phyloP scores from a whole-genome alignment of 2,329 filamentous ascomycete genomes.

The Colletotrichum chrysophilum region DNA sequence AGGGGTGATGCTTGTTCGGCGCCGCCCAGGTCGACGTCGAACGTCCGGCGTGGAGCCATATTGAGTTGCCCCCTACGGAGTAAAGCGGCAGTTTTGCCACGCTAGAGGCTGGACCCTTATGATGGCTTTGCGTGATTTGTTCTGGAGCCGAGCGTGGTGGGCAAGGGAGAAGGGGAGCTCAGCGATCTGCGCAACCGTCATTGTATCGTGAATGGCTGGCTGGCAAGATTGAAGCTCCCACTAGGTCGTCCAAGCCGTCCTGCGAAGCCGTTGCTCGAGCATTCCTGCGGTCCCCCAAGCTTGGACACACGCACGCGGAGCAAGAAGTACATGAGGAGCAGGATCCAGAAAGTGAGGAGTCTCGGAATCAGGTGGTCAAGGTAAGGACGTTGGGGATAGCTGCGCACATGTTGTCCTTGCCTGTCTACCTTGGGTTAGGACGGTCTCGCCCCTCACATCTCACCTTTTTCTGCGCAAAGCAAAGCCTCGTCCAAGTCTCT shows the following conservation, averaged over 20 bases:
- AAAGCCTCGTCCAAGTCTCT: not conserved
- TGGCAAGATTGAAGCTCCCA: not conserved
- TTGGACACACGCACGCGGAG: not conserved
- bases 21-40: not conserved
- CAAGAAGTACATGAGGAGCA: not conserved
- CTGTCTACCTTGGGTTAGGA: not conserved
- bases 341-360: not conserved
- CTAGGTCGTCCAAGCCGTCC: not conserved
- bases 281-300: not conserved
- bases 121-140: not conserved
- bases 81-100: not conserved
- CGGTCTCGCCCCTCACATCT: not conserved
- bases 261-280: not conserved
- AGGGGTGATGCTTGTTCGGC: constrained; percentile 19
- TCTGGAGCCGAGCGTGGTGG: not conserved
- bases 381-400: not conserved
- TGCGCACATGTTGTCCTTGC: not conserved
- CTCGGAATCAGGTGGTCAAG: not conserved
- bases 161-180: constrained; percentile 1
- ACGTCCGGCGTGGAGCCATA: not conserved
- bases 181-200: not conserved
- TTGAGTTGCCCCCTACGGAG: not conserved
- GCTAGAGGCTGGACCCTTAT: not conserved
- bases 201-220: not conserved
- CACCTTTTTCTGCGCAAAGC: not conserved